Evolutionary conservation across 2,329 filamentous ascomycete genomes (phyloP), one percentile per base, ranked within the genome.

Genomic region (Huntiella omanensis): DNA sequence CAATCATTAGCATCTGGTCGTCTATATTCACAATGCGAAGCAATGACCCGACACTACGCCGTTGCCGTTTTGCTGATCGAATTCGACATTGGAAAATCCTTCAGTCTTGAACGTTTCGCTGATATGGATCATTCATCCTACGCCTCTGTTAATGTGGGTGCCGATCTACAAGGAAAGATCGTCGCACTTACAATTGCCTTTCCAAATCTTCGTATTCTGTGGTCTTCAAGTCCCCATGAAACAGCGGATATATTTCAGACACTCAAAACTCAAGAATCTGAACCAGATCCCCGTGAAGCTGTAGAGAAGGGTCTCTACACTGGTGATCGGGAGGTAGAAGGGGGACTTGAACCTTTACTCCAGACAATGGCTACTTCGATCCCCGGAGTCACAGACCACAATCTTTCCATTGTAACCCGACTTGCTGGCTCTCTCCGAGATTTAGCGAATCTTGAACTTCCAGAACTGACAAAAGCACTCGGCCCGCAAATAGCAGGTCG

Each of bases 191-290:
- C 87, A 0, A 73, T 98, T 4, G 83, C 88, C 0, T 98, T 96
- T 55, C 91, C 91, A 0, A 76, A 76, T 16, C 70, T 98, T 42
- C 80, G 84, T 53, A 82, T 98, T 54, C 85, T 98, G 54, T 98
- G 91, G 91, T 91, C 83, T 6, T 83, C 76, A 6, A 86, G 80
- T 8, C 88, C 91, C 0, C 94, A 93, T 58, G 87, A 98, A 60
- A 96, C 91, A 0, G 91, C 91, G 1, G 87, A 96, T 64, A 96
- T 98, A 51, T 96, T 98, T 59, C 80, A 87, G 55, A 80, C 85
- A 53, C 72, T 98, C 46, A 98, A 98, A 65, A 81, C 85, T 53
- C 80, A 86, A 55, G 81, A 88, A 54, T 70, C 79, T 3, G 91
- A 98, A 62, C 91, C 91, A 0, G 87, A 98, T 59, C 91, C 91